Evolutionary conservation across 2,329 filamentous ascomycete genomes (phyloP).

Genomic region (Calonectria ilicicola): DNA sequence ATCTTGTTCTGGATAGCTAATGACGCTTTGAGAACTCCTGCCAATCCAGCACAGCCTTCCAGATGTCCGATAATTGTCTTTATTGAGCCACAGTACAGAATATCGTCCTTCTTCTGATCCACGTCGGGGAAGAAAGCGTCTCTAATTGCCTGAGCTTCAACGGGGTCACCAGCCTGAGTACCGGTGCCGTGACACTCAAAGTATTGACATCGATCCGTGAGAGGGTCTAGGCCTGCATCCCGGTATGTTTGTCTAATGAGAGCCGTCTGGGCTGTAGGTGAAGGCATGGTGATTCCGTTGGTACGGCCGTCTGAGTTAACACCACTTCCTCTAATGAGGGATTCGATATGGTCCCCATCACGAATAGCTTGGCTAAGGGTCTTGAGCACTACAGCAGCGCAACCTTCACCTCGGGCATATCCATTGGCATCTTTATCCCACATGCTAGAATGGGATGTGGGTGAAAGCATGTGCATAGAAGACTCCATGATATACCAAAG

Average conservation of each 20-base stretch:
- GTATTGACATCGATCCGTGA: conserved; percentile 50
- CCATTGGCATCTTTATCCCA: not conserved
- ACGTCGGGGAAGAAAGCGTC: conserved; percentile 49
- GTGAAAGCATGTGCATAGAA: not conserved
- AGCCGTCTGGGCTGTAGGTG: conserved; percentile 51
- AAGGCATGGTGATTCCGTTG: conserved; percentile 50
- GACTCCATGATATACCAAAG: conserved; percentile 15
- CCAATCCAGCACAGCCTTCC: conserved; percentile 41
- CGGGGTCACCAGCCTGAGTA: conserved; percentile 57
- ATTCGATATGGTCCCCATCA: conserved; percentile 39
- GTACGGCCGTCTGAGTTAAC: conserved; percentile 36
- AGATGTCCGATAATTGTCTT: conserved; percentile 44
- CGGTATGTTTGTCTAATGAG: conserved; percentile 53
- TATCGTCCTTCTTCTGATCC: not conserved
- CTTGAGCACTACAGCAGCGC: not conserved
- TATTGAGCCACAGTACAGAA: conserved; percentile 37
- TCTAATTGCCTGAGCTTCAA: conserved; percentile 60
- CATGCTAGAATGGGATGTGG: not conserved
- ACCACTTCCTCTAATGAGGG: conserved; percentile 36
- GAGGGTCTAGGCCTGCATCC: conserved; percentile 49
- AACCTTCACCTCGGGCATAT: not conserved
- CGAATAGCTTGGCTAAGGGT: conserved; percentile 47
- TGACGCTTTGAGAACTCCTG: conserved; percentile 32
- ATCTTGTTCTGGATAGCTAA: conserved; percentile 31
- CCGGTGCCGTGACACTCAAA: conserved; percentile 55